A percentile compares a stretch with the other conserved stretches of the same genome.
Evolutionary conservation across 2,329 filamentous ascomycete genomes (phyloP).

Genomic region (Clarireedia hainanense): DNA sequence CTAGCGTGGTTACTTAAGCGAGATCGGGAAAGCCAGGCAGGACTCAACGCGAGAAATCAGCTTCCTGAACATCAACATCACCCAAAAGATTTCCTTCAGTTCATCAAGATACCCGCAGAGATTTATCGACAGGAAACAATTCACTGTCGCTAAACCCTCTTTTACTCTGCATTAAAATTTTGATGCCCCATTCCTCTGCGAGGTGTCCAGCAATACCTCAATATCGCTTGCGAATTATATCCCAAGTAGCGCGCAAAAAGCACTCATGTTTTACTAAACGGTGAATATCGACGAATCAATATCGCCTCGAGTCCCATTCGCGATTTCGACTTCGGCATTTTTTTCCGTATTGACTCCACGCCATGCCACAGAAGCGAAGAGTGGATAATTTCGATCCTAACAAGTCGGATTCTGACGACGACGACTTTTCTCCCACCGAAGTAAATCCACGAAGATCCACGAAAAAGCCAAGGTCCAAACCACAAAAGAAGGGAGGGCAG

Average conservation of each 20-base stretch:
- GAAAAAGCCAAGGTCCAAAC: constrained; percentile 30
- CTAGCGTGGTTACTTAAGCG: constrained; percentile 4
- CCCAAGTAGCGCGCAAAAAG: constrained; percentile 2
- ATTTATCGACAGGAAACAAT: neutral
- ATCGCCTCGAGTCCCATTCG: neutral
- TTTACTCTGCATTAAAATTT: neutral
- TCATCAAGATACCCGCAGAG: constrained; percentile 1
- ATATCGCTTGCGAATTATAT: neutral
- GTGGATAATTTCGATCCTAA: constrained; percentile 57
- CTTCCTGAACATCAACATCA: constrained; percentile 3
- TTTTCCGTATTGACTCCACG: constrained; percentile 1
- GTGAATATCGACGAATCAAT: neutral
- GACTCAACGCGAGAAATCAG: constrained; percentile 8
- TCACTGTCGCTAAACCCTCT: neutral
- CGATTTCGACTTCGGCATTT: neutral
- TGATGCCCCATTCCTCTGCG: neutral
- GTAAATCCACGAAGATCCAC: constrained; percentile 38
- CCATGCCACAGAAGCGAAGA: constrained; percentile 38
- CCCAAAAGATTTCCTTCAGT: neutral
- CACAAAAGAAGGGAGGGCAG: constrained; percentile 25
- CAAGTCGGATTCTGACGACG: constrained; percentile 58
- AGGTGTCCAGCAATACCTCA: neutral
- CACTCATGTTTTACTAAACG: constrained; percentile 6
- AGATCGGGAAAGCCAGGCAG: constrained; percentile 6
- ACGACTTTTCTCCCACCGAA: constrained; percentile 53